These are phyloP conservation scores for Cyclanthera cordifolia DNA, from an alignment of 306 rosid genomes.

Conservation along the genomic window DNA sequence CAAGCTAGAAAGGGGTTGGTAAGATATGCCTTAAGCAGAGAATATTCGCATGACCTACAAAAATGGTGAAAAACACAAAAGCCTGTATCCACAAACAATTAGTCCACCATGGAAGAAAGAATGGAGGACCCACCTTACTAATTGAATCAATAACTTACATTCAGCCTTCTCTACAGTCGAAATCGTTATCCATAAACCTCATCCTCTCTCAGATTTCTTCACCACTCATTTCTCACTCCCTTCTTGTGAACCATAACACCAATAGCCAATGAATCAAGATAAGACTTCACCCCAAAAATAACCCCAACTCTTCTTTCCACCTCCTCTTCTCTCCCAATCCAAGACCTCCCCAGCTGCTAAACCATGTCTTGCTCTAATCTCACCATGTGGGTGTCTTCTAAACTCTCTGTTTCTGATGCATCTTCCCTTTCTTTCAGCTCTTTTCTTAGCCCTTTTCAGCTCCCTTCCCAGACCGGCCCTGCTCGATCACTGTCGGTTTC, in stretches of 20 bases:
- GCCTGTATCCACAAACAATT: neutral
- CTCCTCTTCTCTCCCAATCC: conserved; percentile 20
- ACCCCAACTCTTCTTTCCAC: neutral
- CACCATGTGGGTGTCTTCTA: conserved; percentile 45
- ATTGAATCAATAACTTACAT: neutral
- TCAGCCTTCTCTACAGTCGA: neutral
- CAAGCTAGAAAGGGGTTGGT: neutral
- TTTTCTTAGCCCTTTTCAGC: conserved; percentile 52
- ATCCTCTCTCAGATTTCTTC: neutral
- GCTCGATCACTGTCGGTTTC: conserved; percentile 25
- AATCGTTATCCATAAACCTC: conserved; percentile 14
- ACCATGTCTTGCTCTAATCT: conserved; percentile 38
- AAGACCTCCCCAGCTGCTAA: neutral
- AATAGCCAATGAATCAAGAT: conserved; percentile 10
- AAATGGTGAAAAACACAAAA: neutral
- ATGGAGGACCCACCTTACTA: conserved; percentile 1
- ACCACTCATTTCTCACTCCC: conserved; percentile 9
- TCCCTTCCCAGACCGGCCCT: conserved; percentile 41
- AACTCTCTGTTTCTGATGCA: conserved; percentile 57
- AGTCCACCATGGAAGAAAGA: neutral
- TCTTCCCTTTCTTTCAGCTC: conserved; percentile 54
- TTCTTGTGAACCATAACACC: neutral
- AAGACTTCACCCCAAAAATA: conserved; percentile 2
- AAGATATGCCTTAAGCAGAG: neutral
- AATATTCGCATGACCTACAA: neutral